A percentile compares a stretch with the other conserved stretches of the same genome.
Conservation (phyloP, 768 basidiomycete genomes). For the Phylloporus arenicola region DNA sequence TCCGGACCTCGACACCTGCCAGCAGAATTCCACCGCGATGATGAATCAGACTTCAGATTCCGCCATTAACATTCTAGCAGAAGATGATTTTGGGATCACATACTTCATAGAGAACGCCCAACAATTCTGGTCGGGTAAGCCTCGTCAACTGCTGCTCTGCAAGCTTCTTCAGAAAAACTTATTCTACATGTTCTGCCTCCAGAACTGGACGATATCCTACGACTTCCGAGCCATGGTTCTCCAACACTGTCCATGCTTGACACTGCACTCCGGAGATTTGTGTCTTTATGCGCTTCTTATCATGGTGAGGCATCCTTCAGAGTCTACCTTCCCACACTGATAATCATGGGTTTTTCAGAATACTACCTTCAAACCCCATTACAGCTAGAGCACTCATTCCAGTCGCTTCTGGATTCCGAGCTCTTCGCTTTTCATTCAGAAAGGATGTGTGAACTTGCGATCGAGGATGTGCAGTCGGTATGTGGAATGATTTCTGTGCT, state of each 20-base stretch:
- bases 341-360: constrained; percentile 42
- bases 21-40: not conserved
- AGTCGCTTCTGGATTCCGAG: constrained; percentile 73
- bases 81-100: constrained; percentile 72
- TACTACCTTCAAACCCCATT: constrained; percentile 78
- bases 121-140: constrained; percentile 87
- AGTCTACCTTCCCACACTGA: constrained; percentile 2
- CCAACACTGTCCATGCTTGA: constrained; percentile 74
- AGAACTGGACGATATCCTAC: constrained; percentile 87
- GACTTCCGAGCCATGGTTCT: constrained; percentile 51
- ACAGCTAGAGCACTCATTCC: constrained; percentile 81
- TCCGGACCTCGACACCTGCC: constrained; percentile 2
- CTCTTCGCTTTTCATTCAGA: constrained; percentile 90
- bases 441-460: constrained; percentile 78
- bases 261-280: constrained; percentile 67
- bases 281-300: constrained; percentile 76
- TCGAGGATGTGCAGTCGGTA: constrained; percentile 65
- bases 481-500: constrained; percentile 19
- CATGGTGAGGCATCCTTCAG: constrained; percentile 55
- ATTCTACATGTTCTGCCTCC: constrained; percentile 2
- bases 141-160: not conserved
- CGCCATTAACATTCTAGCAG: constrained; percentile 25
- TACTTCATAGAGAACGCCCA: constrained; percentile 80
- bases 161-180: constrained; percentile 2
- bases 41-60: constrained; percentile 16